Conservation (phyloP, 108 stramenopile species). For the Bacterosira constricta region DNA sequence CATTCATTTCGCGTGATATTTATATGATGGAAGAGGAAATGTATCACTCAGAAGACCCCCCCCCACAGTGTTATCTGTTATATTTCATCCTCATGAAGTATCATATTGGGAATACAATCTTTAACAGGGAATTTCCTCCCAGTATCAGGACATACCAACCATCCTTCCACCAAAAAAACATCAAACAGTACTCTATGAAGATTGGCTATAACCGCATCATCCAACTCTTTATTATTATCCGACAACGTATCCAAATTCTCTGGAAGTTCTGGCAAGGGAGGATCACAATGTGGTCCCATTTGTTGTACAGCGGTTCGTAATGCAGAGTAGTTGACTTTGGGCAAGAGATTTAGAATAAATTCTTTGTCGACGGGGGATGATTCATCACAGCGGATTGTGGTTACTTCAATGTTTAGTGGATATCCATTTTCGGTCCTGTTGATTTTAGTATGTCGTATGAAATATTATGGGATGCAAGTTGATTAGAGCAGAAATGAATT, state of each 20-base stretch:
- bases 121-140: constrained; percentile 91
- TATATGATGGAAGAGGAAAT: no score
- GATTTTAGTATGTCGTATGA: background rate
- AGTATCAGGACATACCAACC: constrained; percentile 90
- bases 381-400: constrained; percentile 58
- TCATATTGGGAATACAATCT: constrained; percentile 96
- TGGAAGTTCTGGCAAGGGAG: constrained; percentile 56
- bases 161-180: constrained; percentile 89
- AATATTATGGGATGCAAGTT: background rate
- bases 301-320: constrained; percentile 56
- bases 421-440: constrained; percentile 81
- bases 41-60: no score
- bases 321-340: constrained; percentile 75
- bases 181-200: constrained; percentile 82
- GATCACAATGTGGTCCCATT: constrained; percentile 48
- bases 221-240: constrained; percentile 34
- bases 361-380: constrained; percentile 69
- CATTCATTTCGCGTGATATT: no score
- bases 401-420: constrained; percentile 74
- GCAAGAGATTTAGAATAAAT: constrained; percentile 61
- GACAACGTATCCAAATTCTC: constrained; percentile 32
- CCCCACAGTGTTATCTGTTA: constrained; percentile 33
- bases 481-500: background rate
- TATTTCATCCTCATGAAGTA: constrained; percentile 97
- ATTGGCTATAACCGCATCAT: constrained; percentile 43